A percentile compares a stretch with the other conserved stretches of the same genome.
These are phyloP conservation scores for Saccharomyces eubayanus DNA, from an alignment of 805 yeast species.

Conservation along the genomic window DNA sequence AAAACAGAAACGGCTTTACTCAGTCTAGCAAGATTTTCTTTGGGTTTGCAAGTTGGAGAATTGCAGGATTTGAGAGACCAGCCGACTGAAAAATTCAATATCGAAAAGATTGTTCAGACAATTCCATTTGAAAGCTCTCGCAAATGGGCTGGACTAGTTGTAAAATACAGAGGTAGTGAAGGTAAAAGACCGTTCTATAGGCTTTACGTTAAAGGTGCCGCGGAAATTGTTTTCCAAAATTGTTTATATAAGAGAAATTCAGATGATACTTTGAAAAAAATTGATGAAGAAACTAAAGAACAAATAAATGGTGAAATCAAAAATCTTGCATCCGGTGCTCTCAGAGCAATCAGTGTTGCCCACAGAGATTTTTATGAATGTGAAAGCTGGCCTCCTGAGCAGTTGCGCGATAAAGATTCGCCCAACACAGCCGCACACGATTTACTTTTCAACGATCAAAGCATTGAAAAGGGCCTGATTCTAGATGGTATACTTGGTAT, in stretches of 20 bases:
- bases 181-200: constrained; percentile 33
- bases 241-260: constrained; percentile 39
- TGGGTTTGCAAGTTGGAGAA: constrained; percentile 35
- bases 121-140: constrained; percentile 89
- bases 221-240: constrained; percentile 67
- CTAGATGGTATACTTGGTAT: constrained; percentile 81
- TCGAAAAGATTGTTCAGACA: constrained; percentile 48
- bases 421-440: constrained; percentile 35
- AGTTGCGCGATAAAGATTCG: constrained; percentile 29
- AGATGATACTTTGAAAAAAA: constrained; percentile 23
- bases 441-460: constrained; percentile 24
- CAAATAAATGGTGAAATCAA: constrained; percentile 39
- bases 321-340: constrained; percentile 64
- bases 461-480: constrained; percentile 34
- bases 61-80: constrained; percentile 42
- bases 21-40: constrained; percentile 50
- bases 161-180: constrained; percentile 35
- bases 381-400: constrained; percentile 61
- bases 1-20: constrained; percentile 91
- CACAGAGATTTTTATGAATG: constrained; percentile 56
- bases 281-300: constrained; percentile 21
- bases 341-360: constrained; percentile 83
- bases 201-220: constrained; percentile 83
- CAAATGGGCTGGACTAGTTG: constrained; percentile 85
- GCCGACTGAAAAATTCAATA: constrained; percentile 20